phyloP scores from a whole-genome alignment of 2,329 filamentous ascomycete species.

The Colletotrichum paranaense region DNA sequence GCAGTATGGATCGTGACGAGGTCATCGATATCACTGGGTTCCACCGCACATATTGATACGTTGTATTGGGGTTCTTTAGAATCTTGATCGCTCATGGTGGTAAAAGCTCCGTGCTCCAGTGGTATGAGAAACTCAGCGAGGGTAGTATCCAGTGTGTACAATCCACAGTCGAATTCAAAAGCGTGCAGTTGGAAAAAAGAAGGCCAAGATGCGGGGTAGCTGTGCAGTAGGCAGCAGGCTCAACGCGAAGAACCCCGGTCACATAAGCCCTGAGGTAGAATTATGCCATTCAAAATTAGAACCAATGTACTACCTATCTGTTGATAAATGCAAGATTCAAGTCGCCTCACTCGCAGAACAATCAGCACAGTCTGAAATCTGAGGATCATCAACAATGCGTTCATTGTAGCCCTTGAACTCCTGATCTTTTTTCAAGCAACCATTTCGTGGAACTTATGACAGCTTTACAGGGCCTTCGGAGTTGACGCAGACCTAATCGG shows the following conservation, averaged over 20 bases:
- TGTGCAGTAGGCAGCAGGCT: background rate
- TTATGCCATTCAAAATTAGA: background rate
- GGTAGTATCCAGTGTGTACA: no score
- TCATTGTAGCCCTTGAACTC: no score
- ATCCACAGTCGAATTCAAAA: background rate
- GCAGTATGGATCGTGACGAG: slow-evolving; percentile 9
- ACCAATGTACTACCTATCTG: background rate
- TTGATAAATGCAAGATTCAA: no score
- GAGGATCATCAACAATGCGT: no score
- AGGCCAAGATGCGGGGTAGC: background rate
- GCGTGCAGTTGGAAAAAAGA: background rate
- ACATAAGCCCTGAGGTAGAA: background rate
- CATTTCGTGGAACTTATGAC: no score
- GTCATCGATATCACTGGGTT: background rate
- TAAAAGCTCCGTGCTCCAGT: background rate
- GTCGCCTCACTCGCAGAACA: no score
- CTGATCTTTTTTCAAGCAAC: no score
- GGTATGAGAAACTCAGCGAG: background rate
- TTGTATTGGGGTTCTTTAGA: background rate
- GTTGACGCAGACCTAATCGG: no score
- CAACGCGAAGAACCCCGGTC: background rate
- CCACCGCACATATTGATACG: background rate
- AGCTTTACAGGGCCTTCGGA: no score
- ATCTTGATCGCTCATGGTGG: background rate
- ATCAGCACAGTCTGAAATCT: no score